Base-by-base conservation (phyloP, 164 flowering plant species). In the Taxillus chinensis region DNA sequence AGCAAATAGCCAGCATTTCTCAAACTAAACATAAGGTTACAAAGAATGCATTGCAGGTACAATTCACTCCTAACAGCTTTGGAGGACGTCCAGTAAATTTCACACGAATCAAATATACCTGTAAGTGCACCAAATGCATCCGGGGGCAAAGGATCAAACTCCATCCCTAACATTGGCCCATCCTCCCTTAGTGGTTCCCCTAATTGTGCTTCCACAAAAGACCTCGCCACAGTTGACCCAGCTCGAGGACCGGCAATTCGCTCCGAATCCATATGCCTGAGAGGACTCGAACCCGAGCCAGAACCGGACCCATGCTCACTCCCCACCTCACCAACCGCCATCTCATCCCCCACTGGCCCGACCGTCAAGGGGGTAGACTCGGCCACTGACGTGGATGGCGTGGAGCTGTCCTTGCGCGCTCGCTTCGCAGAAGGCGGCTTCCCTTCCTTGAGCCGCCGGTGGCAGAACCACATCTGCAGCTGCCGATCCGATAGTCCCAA, bases 381-480 rank as follows among this genome's bases (percentile, higher is more conserved):
- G 13, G 52, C 62, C 59, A 55, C 68, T 45, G 64, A 64, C n/a
- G 60, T 64, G 12, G 53, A 59, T 39, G 27, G 42, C 50, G 3
- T 14, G 1, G 55, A 37, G 14, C 71, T 58, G 3, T 74, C 83
- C 78, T 83, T 82, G 64, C 65, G 72, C 15, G 55, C 73, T 61
- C 76, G 64, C 75, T 82, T 90, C 41, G n/a, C 62, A 0, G 82
- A 54, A 3, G 79, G 64, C 3, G 64, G 68, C 66, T 89, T 91
- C 73, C 82, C 69, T 63, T 91, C 98, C 71, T 91, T 91, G 67
- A 91, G 69, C 71, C 98, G 76, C 75, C 98, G 62, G 65, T 91
- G 98, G 62, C 98, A 91, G 61, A 91, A 91, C 98, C 98, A 91
- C 96, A 91, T 91, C 85, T 91, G 96, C 68, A 91, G 63, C 62